Evolutionary conservation across 1,139 yeast species (phyloP), one percentile per base, ranked within the genome.

Genomic region (Scheffersomyces parashehatae): DNA sequence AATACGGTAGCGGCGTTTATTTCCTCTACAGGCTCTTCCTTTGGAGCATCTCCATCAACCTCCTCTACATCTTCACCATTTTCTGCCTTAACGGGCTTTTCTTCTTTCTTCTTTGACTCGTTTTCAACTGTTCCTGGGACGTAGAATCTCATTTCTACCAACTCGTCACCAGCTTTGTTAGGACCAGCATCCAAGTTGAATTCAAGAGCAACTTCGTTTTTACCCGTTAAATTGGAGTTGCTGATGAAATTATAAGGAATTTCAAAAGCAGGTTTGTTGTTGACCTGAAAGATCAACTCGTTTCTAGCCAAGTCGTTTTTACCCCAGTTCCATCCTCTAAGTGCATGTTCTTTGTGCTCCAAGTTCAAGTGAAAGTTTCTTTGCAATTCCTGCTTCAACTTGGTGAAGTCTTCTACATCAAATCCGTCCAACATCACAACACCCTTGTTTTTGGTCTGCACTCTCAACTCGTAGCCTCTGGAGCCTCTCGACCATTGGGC

Each of bases 321-420:
- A 44, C 99, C 99, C 99, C 99, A 93, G 65, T 93, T 93, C 99
- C 99, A 93, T 35, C 99, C 99, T 67, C 97, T 81, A 54, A 93
- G 72, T 5, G 97, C 87, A 64, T 93, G 99, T 57, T 93, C 98
- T 56, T 77, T 82, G 50, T 80, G 85, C 55, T 93, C 98, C 50
- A 95, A 74, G 42, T 79, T 78, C 40, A 88, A 73, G 45, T 69
- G 75, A 66, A 90, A 89, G 58, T 87, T 81, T 54, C 91, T 77
- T 58, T 87, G 91, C 54, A 95, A 74, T 55, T 91, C 96, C 58
- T 82, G 87, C 64, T 90, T 91, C 59, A 93, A 71, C 51, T 87
- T 77, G 49, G 83, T 81, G 59, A 87, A 85, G 60, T 91, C 97
- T 49, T 88, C 82, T 28, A 74, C 79, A 50, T 89, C 95, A 63